These are phyloP conservation scores for Ceratocystis colombiana DNA, from an alignment of 2,329 filamentous ascomycete species.

Conservation along the genomic window DNA sequence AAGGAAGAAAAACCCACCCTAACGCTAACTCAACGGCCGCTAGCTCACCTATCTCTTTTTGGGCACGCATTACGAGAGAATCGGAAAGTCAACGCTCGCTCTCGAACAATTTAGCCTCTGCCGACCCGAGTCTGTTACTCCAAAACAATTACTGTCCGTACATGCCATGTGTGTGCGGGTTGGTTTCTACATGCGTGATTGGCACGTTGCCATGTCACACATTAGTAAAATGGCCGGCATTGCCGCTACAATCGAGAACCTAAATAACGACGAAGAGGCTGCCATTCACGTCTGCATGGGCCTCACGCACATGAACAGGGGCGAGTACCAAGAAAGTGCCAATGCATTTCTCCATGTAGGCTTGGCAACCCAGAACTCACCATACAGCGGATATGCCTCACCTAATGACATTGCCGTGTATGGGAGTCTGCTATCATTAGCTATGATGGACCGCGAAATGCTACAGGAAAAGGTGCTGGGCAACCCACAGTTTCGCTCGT, in stretches of 20 bases:
- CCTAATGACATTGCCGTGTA: slow-evolving; percentile 88
- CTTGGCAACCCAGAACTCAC: slow-evolving; percentile 50
- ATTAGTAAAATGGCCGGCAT: slow-evolving; percentile 51
- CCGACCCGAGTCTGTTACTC: slow-evolving; percentile 78
- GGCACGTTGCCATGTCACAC: slow-evolving; percentile 54
- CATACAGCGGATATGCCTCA: slow-evolving; percentile 62
- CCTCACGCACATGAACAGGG: slow-evolving; percentile 48
- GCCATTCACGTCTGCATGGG: slow-evolving; percentile 33
- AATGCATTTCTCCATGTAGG: slow-evolving; percentile 33
- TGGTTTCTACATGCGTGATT: slow-evolving; percentile 66
- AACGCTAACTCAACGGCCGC: not conserved
- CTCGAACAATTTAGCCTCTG: slow-evolving; percentile 73
- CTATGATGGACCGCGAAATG: slow-evolving; percentile 71
- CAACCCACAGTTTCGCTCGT: slow-evolving; percentile 69
- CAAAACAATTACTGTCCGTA: slow-evolving; percentile 75
- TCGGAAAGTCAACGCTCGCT: slow-evolving; percentile 62
- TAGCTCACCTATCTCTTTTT: slow-evolving; percentile 63
- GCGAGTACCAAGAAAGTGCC: slow-evolving; percentile 38
- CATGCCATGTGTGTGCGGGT: slow-evolving; percentile 68
- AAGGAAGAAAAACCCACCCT: not conserved
- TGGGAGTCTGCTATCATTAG: slow-evolving; percentile 78
- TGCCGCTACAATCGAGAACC: slow-evolving; percentile 27
- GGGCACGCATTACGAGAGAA: slow-evolving; percentile 69
- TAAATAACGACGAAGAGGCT: slow-evolving; percentile 32
- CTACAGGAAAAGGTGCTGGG: slow-evolving; percentile 69